Conservation (phyloP, 2,329 filamentous ascomycete genomes). For the Cadophora gregata region DNA sequence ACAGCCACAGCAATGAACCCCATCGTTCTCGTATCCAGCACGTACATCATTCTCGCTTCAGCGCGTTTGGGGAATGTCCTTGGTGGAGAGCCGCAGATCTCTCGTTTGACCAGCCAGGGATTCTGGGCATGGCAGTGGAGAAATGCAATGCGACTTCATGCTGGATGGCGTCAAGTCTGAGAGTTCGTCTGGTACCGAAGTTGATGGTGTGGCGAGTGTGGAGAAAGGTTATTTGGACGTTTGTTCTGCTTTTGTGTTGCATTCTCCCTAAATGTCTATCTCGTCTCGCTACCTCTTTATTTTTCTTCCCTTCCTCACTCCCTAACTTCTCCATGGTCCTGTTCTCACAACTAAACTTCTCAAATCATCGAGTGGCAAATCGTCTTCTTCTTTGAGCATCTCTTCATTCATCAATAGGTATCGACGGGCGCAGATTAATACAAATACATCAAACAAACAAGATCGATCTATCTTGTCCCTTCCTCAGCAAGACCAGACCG, state of each 20-base stretch:
- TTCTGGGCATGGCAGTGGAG: background rate
- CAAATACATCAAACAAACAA: conserved; percentile 30
- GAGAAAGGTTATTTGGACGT: conserved; percentile 12
- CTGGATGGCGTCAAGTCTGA: conserved; percentile 23
- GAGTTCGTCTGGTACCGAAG: background rate
- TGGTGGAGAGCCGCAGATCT: background rate
- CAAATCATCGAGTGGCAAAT: background rate
- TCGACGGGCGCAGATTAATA: conserved; percentile 24
- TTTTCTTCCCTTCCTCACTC: background rate
- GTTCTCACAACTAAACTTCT: background rate
- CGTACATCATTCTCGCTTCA: background rate
- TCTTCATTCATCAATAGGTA: conserved; percentile 17
- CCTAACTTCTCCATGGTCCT: background rate
- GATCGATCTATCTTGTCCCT: conserved; percentile 19
- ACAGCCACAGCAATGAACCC: background rate
- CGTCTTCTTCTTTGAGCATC: background rate
- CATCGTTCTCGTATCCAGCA: background rate
- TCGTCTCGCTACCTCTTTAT: background rate
- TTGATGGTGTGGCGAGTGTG: conserved; percentile 9
- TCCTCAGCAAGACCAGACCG: conserved; percentile 20
- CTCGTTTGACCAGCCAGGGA: background rate
- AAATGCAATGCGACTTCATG: conserved; percentile 11
- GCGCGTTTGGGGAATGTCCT: background rate
- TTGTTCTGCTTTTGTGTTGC: background rate
- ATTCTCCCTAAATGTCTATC: background rate